Conservation (phyloP, 2,329 filamentous ascomycete species). For the Grosmannia huntii region DNA sequence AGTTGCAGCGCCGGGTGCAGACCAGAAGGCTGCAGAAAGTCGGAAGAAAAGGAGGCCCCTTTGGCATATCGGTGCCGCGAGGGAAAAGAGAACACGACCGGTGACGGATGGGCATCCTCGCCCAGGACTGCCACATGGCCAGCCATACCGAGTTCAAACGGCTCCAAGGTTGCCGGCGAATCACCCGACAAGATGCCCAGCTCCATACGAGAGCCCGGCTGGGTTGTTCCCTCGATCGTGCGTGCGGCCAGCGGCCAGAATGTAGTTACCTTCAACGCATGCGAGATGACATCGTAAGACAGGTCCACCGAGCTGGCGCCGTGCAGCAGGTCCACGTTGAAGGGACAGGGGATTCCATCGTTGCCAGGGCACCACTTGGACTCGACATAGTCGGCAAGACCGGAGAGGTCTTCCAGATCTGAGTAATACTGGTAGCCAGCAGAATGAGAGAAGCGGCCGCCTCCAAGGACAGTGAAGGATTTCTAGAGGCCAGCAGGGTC, state of each 20-base stretch:
- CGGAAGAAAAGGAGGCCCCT: slow-evolving; percentile 42
- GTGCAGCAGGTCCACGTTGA: slow-evolving; percentile 28
- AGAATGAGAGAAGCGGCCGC: slow-evolving; percentile 44
- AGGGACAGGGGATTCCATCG: slow-evolving; percentile 34
- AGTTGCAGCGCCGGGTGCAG: slow-evolving; percentile 73
- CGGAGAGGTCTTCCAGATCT: slow-evolving; percentile 41
- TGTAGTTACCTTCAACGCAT: slow-evolving; percentile 50
- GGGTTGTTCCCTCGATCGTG: slow-evolving; percentile 26
- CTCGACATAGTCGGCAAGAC: slow-evolving; percentile 40
- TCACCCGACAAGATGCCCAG: slow-evolving; percentile 66
- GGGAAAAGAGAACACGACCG: slow-evolving; percentile 73
- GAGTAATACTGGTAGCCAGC: slow-evolving; percentile 60
- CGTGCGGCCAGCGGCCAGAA: slow-evolving; percentile 43
- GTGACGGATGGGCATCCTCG: slow-evolving; percentile 56
- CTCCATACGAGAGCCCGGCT: slow-evolving; percentile 49
- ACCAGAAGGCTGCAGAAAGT: slow-evolving; percentile 60
- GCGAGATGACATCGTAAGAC: slow-evolving; percentile 58
- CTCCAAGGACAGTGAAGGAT: slow-evolving; percentile 48
- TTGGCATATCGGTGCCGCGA: slow-evolving; percentile 56
- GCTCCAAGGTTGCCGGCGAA: slow-evolving; percentile 41
- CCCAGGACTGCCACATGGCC: slow-evolving; percentile 71
- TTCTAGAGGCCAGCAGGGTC: slow-evolving; percentile 21
- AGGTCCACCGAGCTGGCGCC: slow-evolving; percentile 59
- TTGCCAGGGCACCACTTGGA: slow-evolving; percentile 33
- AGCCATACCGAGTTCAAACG: slow-evolving; percentile 64